phyloP scores from a whole-genome alignment of 352 stramenopile species.

The Phytopythium cucurbitacearum region DNA sequence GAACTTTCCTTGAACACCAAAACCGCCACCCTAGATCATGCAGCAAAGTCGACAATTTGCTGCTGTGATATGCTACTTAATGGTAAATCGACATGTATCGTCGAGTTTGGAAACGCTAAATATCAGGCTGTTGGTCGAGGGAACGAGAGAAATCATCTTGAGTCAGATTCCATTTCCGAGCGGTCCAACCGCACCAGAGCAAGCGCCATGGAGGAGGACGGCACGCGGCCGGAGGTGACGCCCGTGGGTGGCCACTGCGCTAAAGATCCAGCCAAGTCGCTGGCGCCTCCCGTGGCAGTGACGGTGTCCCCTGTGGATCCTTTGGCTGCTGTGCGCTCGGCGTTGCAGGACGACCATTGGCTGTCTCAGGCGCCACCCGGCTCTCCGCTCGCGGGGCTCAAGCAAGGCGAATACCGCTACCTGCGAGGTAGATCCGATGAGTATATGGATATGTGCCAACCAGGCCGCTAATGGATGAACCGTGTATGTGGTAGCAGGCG shows the following conservation, averaged over 20 bases:
- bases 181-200: neutral
- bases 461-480: neutral
- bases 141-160: neutral
- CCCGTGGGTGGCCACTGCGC: slow-evolving; percentile 6
- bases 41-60: slow-evolving; percentile 8
- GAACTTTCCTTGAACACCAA: no score
- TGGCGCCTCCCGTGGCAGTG: slow-evolving; percentile 8
- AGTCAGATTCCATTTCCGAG: no score
- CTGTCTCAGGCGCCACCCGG: slow-evolving; percentile 32
- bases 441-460: neutral
- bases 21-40: neutral
- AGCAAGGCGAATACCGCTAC: slow-evolving; percentile 47
- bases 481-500: slow-evolving; percentile 8
- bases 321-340: slow-evolving; percentile 38
- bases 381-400: slow-evolving; percentile 28
- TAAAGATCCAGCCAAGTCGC: slow-evolving; percentile 4
- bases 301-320: slow-evolving; percentile 32
- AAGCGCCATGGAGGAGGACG: slow-evolving; percentile 28
- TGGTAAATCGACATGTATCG: slow-evolving; percentile 13
- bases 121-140: neutral
- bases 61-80: slow-evolving; percentile 13
- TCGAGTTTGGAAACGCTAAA: neutral
- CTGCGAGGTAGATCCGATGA: slow-evolving; percentile 24
- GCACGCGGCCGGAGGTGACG: slow-evolving; percentile 26
- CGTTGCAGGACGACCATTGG: slow-evolving; percentile 60